Percentiles rank a stretch among this genome's conserved stretches.
These are phyloP conservation scores for Metroxylon sagu DNA, from an alignment of 176 grass and related monocot species.

Conservation along the genomic window DNA sequence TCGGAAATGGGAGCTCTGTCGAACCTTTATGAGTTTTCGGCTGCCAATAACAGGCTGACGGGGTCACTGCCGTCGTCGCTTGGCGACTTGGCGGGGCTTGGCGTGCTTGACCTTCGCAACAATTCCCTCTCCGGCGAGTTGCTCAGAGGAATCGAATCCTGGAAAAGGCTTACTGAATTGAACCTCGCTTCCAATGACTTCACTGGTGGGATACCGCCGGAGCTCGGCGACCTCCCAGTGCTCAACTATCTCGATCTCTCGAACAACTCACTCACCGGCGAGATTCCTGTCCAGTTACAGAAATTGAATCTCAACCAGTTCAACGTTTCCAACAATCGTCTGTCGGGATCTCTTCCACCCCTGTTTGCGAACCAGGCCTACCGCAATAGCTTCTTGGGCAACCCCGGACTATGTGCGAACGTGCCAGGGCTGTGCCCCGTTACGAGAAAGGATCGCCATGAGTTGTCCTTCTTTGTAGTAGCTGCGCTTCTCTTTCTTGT, in stretches of 20 bases:
- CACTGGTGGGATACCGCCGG: conserved; percentile 51
- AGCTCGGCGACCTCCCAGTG: conserved; percentile 71
- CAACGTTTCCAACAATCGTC: conserved; percentile 70
- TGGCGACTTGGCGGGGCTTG: conserved; percentile 45
- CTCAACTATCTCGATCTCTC: conserved; percentile 96
- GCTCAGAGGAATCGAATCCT: conserved; percentile 49
- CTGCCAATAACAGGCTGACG: conserved; percentile 51
- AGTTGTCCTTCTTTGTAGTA: conserved; percentile 42
- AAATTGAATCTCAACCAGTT: conserved; percentile 80
- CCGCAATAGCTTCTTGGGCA: conserved; percentile 61
- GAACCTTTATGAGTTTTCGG: conserved; percentile 69
- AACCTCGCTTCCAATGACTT: conserved; percentile 64
- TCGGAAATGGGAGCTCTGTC: conserved; percentile 52
- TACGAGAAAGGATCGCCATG: not conserved
- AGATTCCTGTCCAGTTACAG: conserved; percentile 60
- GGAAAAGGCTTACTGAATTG: conserved; percentile 74
- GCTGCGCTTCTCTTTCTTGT: conserved; percentile 34
- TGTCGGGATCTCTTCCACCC: conserved; percentile 53
- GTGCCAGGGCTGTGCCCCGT: conserved; percentile 22
- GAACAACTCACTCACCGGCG: conserved; percentile 41
- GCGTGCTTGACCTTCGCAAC: conserved; percentile 54
- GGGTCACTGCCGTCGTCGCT: conserved; percentile 56
- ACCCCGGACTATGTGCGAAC: conserved; percentile 51
- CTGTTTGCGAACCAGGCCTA: conserved; percentile 43
- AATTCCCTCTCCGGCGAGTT: conserved; percentile 70